Evolutionary conservation across 257 asterid species (phyloP), one percentile per base, ranked within the genome.

Genomic region (Fraxinus anomala): DNA sequence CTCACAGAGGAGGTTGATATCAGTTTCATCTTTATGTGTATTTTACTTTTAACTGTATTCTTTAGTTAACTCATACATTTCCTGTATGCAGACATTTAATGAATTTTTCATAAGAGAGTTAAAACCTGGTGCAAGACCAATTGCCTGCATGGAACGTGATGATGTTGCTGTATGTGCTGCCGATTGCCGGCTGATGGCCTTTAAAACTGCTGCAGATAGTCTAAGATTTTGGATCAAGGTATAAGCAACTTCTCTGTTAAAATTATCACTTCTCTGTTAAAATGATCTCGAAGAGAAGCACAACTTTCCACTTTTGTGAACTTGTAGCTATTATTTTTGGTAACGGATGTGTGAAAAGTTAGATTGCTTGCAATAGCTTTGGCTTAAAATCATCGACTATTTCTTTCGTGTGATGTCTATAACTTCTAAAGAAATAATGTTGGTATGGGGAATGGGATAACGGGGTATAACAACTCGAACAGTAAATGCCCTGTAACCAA

Each of bases 151-250:
- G 72, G 98, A 88, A 34, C 69, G 89, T 82, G 95, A 91, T 73
- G 93, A 90, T 74, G 78, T 92, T 85, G 97, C 97, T 7, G 95
- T 96, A 17, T 92, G 93, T 80, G 99, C 89, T 34, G 99, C 97
- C 79, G 99, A 96, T 88, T 56, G 98, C 87, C 91, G 98, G 77
- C 87, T 93, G 85, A 96, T 88, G 85, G 97, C 98, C 76, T 96
- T 85, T 85, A 80, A 85, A 86, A 87, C 88, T 80, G 96, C 69
- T 70, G 79, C 88, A 61, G 97, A 89, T 80, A 85, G 93, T 82
- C 88, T 68, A 80, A 89, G 99, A 81, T 90, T 94, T 82, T 95
- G 99, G 99, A 88, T 95, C 77, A 95, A 95, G 98, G 99, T 95
- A 89, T 37, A 79, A 34, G 21, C 70, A 61, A 63, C 79, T 63